These are phyloP conservation scores for Colletotrichum sp. DNA, from an alignment of 2,329 filamentous ascomycete species.

Conservation along the genomic window DNA sequence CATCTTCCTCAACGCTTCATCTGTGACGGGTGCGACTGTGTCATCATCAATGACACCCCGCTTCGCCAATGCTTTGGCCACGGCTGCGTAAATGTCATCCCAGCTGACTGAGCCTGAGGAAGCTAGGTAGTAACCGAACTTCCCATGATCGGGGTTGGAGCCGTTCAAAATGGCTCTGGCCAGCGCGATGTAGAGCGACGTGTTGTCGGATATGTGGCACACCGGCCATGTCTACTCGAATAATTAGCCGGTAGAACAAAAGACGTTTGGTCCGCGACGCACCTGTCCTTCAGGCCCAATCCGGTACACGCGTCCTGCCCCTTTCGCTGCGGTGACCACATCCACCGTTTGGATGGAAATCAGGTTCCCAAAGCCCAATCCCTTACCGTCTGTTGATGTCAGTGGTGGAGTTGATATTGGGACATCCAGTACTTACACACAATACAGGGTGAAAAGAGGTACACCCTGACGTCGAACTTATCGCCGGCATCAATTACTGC, in stretches of 20 bases:
- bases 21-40: neutral
- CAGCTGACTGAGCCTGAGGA: neutral
- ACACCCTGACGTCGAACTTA: neutral
- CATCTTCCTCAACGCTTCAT: neutral
- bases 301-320: neutral
- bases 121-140: neutral
- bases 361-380: neutral
- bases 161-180: neutral
- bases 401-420: neutral
- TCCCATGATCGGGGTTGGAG: neutral
- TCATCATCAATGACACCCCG: neutral
- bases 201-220: neutral
- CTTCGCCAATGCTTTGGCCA: neutral
- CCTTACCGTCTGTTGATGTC: neutral
- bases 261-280: neutral
- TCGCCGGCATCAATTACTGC: neutral
- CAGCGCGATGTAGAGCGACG: neutral
- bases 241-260: neutral
- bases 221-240: neutral
- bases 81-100: neutral
- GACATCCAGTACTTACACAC: neutral
- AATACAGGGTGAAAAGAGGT: neutral
- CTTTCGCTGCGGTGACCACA: neutral
- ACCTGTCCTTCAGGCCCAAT: neutral
- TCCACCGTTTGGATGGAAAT: neutral